Conservation (phyloP, 2,329 filamentous ascomycete genomes). For the Sarocladium strictum region DNA sequence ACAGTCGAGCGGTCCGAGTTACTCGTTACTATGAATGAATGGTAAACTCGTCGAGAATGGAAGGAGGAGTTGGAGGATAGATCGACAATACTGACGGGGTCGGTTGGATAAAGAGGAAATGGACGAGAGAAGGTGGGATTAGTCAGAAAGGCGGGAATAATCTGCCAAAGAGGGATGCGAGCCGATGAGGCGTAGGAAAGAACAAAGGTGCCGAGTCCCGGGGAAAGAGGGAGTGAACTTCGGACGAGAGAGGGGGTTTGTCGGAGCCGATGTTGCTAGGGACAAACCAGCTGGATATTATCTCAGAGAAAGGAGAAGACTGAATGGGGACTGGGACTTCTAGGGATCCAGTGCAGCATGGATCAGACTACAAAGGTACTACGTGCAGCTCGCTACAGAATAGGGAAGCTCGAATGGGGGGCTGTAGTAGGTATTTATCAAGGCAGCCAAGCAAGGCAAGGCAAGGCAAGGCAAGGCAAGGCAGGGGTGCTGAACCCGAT, state of each 20-base stretch:
- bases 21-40: background rate
- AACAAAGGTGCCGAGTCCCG: slow-evolving; percentile 3
- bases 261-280: background rate
- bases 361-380: background rate
- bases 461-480: too few species aligned
- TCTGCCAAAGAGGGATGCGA: background rate
- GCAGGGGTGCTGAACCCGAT: too few species aligned
- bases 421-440: background rate
- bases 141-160: background rate
- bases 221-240: background rate
- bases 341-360: background rate
- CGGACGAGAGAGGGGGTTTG: background rate
- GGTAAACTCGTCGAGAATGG: background rate
- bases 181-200: background rate
- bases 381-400: too few species aligned
- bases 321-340: too few species aligned
- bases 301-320: too few species aligned
- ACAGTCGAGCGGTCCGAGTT: background rate
- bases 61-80: background rate
- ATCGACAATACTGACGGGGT: background rate
- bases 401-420: background rate
- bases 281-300: background rate
- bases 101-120: background rate
- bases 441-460: background rate
- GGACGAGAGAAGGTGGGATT: background rate